Base-by-base conservation (phyloP, 2,329 filamentous ascomycete genomes). In the Arthroderma sp. region DNA sequence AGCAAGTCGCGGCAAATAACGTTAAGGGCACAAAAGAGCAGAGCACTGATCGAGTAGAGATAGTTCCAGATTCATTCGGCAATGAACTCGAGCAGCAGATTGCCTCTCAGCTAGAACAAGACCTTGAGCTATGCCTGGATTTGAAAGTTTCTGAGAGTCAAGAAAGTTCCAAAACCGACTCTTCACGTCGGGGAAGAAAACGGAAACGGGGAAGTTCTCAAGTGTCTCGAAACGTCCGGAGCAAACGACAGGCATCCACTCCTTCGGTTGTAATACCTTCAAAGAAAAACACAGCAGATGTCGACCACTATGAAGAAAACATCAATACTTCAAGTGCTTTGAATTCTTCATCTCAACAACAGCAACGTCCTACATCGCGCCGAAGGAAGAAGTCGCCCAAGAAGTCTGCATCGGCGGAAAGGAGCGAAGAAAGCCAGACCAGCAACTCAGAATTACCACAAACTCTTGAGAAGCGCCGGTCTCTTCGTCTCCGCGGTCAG, bases 51-150 rank as follows among this genome's bases (percentile, higher is more conserved):
- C 38, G 42, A 40, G 31, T 43, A 4, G 54, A 58, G 10, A 55
- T 53, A 47, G 56, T 55, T 39, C 50, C 54, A 4, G 59, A 64
- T 44, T 60, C 57, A 15, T 63, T 60, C 39, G 60, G 60, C 34
- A 63, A 68, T 46, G 63, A 68, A 29, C 56, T 65, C 47, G 66
- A 70, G 39, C 57, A 60, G 8, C 63, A 68, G 46, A 61, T 66
- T 45, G 66, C 64, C 7, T 69, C 66, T 15, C 67, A 70, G 48
- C 54, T 70, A 4, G 64, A 63, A 43, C 63, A 67, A 47, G 66
- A 69, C 48, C 52, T 69, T 36, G 63, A 63, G 37, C 50, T 60
- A 27, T 61, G 62, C 5, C 57, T 60, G n/a, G 60, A 65, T 49
- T 44, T 55, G 29, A 47, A 55, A 27, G 33, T 47, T 4, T 27